Percentiles rank a stretch among this genome's conserved stretches.
Conservation (phyloP, 208 protist genomes). For the Tritrichomonas foetus region DNA sequence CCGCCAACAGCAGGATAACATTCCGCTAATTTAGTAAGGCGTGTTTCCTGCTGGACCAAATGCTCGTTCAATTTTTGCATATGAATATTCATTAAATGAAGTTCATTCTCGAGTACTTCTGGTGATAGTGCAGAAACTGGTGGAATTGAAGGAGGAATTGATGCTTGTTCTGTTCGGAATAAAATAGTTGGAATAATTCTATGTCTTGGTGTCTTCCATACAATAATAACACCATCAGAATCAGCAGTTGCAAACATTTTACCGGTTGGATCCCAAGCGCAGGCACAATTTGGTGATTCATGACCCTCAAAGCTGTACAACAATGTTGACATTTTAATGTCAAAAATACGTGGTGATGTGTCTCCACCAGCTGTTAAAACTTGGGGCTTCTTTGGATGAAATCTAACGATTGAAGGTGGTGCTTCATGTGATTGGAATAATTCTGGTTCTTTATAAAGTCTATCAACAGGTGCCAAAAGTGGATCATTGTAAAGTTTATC, state of each 20-base stretch:
- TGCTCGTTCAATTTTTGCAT: neutral
- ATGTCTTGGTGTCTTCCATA: neutral
- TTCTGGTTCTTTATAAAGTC: neutral
- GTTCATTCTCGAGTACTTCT: neutral
- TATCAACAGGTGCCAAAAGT: no score
- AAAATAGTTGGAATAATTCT: neutral
- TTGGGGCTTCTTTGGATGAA: neutral
- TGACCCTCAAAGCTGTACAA: neutral
- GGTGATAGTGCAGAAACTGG: neutral
- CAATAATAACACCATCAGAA: neutral
- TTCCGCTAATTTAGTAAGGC: neutral
- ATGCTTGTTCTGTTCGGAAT: neutral
- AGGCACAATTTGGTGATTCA: neutral
- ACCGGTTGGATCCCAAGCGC: neutral
- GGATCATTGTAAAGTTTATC: no score
- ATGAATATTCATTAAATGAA: neutral
- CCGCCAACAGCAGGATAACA: neutral
- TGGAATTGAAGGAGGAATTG: neutral
- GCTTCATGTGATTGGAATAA: neutral
- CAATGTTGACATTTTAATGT: neutral
- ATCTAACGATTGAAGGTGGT: neutral
- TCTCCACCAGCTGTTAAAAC: neutral
- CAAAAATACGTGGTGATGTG: neutral
- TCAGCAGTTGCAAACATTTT: constrained; percentile 1
- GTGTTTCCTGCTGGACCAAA: neutral